A percentile compares a stretch with the other conserved stretches of the same genome.
Conservation (phyloP, 305 asterid species). For the Stenogyne calaminthoides region DNA sequence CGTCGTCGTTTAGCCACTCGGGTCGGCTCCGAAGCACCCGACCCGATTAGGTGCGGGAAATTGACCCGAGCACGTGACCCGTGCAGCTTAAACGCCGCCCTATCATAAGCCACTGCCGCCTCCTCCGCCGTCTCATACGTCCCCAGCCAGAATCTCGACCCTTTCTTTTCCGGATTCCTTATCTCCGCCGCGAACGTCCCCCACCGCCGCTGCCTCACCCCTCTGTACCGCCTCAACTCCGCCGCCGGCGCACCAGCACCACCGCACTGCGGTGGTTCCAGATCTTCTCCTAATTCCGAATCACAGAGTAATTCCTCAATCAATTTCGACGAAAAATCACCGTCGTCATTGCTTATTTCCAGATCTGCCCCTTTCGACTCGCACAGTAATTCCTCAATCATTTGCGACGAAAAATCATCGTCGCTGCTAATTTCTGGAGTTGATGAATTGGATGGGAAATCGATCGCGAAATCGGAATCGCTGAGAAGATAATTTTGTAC, state of each 20-base stretch:
- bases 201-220: slow-evolving; percentile 44
- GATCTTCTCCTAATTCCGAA: background rate
- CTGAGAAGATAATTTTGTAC: slow-evolving; percentile 25
- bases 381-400: slow-evolving; percentile 21
- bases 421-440: background rate
- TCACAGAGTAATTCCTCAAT: slow-evolving; percentile 6
- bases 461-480: slow-evolving; percentile 25
- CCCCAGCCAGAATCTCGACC: slow-evolving; percentile 44
- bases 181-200: slow-evolving; percentile 46
- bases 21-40: slow-evolving; percentile 27
- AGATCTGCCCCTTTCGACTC: background rate
- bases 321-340: slow-evolving; percentile 16
- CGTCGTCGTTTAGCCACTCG: slow-evolving; percentile 32
- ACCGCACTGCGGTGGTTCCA: background rate
- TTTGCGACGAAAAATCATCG: slow-evolving; percentile 9
- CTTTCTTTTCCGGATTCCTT: slow-evolving; percentile 37
- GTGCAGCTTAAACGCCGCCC: slow-evolving; percentile 34
- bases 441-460: background rate
- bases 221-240: slow-evolving; percentile 38
- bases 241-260: background rate
- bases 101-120: slow-evolving; percentile 44
- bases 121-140: slow-evolving; percentile 44
- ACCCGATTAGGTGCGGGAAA: slow-evolving; percentile 39
- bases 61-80: slow-evolving; percentile 38
- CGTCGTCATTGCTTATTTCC: background rate